Base-by-base conservation (phyloP, 352 stramenopile species). In the Nannochloropsis limnetica region DNA sequence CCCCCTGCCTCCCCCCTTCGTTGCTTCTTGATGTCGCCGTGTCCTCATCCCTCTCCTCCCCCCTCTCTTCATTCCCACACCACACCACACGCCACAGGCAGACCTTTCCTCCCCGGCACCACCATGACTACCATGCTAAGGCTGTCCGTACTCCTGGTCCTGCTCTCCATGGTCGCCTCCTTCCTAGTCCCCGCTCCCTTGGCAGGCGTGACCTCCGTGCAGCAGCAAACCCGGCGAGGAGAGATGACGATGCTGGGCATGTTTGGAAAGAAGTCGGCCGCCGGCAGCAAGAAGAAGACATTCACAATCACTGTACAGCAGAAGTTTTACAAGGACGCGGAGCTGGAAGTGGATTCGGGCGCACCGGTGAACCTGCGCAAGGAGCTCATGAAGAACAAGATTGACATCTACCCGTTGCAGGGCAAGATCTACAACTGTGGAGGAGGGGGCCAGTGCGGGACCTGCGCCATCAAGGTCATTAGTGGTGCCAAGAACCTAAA, bases 341-440 rank as follows among this genome's bases (percentile, higher is more conserved):
- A 81, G 28, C 37, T 81, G 9, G 81, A 67, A 69, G 45, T 84
- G 1, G 29, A 29, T 32, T 5, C 54, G 14, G 22, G 20, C n/a
- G 20, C 25, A 23, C 44, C 84, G 8, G 83, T 81, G 14, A 88
- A 88, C 79, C 81, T 88, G 15, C 74, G 86, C 43, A 88, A 88
- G 45, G 49, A 74, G 9, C 79, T 88, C 37, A 88, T 88, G 68
- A 80, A 84, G 17, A 89, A 89, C 27, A 87, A 85, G 17, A 83
- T 88, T 69, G 86, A 88, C 29, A 85, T 88, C 31, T 88, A 88
- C 80, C 85, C 85, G 27, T 80, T 88, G 28, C 83, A 84, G 45
- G 85, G 79, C 37, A 85, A 84, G 25, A 28, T 86, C 79, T 80
- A 43, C n/a, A 86, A 84, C 81, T 88, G 86, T 61, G 86, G 86